phyloP scores from a whole-genome alignment of 257 asterid species.

The Capsicum rhomboideum region DNA sequence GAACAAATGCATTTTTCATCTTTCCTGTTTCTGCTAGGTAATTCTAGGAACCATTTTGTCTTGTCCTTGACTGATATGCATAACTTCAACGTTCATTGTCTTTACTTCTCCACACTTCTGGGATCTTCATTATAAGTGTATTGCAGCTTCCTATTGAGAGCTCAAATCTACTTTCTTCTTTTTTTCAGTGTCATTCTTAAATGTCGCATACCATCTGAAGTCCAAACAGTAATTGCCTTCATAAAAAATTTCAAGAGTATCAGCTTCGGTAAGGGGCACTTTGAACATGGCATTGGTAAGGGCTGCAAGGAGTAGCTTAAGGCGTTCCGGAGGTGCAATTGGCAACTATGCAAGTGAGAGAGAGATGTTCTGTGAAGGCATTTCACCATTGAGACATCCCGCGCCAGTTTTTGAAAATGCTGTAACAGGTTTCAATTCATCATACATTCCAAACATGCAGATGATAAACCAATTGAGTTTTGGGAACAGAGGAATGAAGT shows the following conservation, averaged over 20 bases:
- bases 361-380: constrained; percentile 11
- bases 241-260: background rate
- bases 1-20: background rate
- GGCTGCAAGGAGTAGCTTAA: constrained; percentile 50
- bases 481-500: constrained; percentile 48
- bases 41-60: constrained; percentile 6
- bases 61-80: background rate
- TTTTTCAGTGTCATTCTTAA: background rate
- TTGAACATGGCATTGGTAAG: constrained; percentile 65
- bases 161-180: background rate
- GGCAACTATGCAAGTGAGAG: constrained; percentile 20
- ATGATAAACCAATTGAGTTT: constrained; percentile 10
- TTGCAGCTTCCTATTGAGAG: background rate
- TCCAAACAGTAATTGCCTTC: constrained; percentile 1
- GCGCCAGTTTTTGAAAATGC: constrained; percentile 10
- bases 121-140: background rate
- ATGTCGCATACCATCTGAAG: background rate
- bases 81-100: background rate
- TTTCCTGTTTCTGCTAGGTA: background rate
- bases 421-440: constrained; percentile 7
- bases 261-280: background rate
- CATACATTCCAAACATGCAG: constrained; percentile 23
- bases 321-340: constrained; percentile 34
- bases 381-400: constrained; percentile 13
- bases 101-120: background rate